phyloP scores from a whole-genome alignment of 192 early-diverging fungal genomes.

The Gonapodya prolifera region DNA sequence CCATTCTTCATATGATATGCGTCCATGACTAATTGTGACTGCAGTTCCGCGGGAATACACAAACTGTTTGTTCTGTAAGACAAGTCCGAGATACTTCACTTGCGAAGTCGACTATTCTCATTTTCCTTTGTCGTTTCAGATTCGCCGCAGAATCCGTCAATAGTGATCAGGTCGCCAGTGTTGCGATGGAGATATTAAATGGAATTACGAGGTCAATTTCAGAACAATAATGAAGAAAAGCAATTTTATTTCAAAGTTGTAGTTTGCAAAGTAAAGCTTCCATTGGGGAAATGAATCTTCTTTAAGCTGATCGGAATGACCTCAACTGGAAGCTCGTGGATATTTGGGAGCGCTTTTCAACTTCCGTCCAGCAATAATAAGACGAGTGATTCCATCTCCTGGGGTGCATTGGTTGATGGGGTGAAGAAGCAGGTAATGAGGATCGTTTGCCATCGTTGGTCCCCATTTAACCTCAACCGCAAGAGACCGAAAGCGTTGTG shows the following conservation, averaged over 20 bases:
- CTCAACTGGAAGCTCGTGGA: background rate
- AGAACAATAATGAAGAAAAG: background rate
- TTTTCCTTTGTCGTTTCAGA: background rate
- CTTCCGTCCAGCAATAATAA: background rate
- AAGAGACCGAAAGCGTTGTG: slow-evolving; percentile 16
- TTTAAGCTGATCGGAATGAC: too few relatives aligned
- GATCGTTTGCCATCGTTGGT: too few relatives aligned
- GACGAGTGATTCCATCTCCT: slow-evolving; percentile 9
- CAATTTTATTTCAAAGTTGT: too few relatives aligned
- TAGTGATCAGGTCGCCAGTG: background rate
- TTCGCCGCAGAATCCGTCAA: background rate
- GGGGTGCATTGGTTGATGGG: slow-evolving; percentile 24
- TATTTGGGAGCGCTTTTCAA: background rate
- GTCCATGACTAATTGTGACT: background rate
- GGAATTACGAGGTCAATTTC: background rate
- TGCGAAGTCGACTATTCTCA: background rate
- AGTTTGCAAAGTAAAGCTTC: too few relatives aligned
- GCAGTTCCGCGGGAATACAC: background rate
- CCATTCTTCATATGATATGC: background rate
- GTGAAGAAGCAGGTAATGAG: slow-evolving; percentile 30
- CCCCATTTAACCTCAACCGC: too few relatives aligned
- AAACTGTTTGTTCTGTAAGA: background rate
- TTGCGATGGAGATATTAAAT: background rate
- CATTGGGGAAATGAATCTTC: too few relatives aligned
- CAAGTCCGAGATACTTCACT: background rate